phyloP scores from a whole-genome alignment of 441 rosid genomes.

The Flueggea neowawraea region DNA sequence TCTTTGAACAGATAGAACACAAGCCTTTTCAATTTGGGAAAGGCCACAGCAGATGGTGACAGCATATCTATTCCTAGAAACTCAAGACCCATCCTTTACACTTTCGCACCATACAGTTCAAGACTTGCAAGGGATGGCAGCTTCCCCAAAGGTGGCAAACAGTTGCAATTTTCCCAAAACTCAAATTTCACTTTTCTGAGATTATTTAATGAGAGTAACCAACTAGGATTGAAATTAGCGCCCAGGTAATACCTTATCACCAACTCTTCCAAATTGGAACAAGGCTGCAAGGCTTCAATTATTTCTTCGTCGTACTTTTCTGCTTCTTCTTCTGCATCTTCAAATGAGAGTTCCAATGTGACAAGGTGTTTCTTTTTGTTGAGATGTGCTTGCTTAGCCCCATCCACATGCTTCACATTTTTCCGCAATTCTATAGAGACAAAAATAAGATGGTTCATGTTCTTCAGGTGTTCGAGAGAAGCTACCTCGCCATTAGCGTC shows the following conservation, averaged over 20 bases:
- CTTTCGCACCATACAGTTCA: background rate
- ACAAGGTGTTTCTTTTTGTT: slow-evolving; percentile 7
- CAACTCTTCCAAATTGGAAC: background rate
- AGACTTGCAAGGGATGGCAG: slow-evolving; percentile 15
- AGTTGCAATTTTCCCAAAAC: background rate
- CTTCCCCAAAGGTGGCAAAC: slow-evolving; percentile 18
- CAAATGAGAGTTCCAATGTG: slow-evolving; percentile 5
- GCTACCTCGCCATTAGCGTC: slow-evolving; percentile 1
- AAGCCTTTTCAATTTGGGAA: slow-evolving; percentile 7
- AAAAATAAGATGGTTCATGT: slow-evolving; percentile 9
- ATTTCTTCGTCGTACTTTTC: slow-evolving; percentile 3
- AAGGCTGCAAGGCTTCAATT: slow-evolving; percentile 17
- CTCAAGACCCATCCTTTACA: slow-evolving; percentile 10
- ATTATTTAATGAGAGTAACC: slow-evolving; percentile 9
- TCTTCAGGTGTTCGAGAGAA: slow-evolving; percentile 7
- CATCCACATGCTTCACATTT: background rate
- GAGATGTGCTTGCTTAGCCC: background rate
- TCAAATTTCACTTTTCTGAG: background rate
- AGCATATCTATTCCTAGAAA: slow-evolving; percentile 3
- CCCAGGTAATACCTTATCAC: background rate
- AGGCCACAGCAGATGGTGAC: slow-evolving; percentile 13
- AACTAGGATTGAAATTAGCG: background rate
- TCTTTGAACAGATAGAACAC: background rate
- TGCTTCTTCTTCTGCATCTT: background rate
- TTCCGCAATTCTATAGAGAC: background rate